Conservation (phyloP, 1,284 basidiomycete genomes). For the Ceratobasidium sp. region DNA sequence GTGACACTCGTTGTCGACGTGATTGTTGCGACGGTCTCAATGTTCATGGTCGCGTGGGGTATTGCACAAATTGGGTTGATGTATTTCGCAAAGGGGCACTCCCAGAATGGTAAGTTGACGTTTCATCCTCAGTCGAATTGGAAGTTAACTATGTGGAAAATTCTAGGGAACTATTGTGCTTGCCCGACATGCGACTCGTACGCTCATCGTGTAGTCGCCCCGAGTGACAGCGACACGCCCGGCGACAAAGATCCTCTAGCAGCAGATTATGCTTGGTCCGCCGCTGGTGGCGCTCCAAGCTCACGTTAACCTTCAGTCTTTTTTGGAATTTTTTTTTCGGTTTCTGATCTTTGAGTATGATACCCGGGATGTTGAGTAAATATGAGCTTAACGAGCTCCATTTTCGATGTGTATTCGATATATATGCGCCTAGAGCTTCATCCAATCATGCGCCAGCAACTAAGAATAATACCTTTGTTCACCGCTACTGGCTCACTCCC, state of each 20-base stretch:
- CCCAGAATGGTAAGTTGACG: conserved; percentile 17
- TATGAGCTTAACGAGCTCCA: no score
- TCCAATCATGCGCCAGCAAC: no score
- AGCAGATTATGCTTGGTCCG: conserved; percentile 4
- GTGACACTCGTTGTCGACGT: conserved; percentile 36
- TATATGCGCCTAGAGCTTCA: no score
- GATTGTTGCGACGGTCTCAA: conserved; percentile 34
- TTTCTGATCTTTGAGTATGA: no score
- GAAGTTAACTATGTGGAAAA: no score
- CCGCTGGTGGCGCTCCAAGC: not conserved
- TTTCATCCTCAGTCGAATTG: not conserved
- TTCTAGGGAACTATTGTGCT: conserved; percentile 25
- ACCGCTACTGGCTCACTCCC: no score
- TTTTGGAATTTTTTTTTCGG: not conserved
- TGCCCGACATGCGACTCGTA: conserved; percentile 40
- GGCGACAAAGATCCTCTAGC: conserved; percentile 10
- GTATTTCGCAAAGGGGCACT: conserved; percentile 33
- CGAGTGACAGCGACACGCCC: not conserved
- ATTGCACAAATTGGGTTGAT: conserved; percentile 38
- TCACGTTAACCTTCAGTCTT: not conserved
- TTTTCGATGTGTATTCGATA: no score
- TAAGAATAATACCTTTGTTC: no score
- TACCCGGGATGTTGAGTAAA: no score
- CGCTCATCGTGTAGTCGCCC: conserved; percentile 11
- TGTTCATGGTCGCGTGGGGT: conserved; percentile 38